phyloP scores from a whole-genome alignment of 345 rosid genomes.

The Citrus unshiu region DNA sequence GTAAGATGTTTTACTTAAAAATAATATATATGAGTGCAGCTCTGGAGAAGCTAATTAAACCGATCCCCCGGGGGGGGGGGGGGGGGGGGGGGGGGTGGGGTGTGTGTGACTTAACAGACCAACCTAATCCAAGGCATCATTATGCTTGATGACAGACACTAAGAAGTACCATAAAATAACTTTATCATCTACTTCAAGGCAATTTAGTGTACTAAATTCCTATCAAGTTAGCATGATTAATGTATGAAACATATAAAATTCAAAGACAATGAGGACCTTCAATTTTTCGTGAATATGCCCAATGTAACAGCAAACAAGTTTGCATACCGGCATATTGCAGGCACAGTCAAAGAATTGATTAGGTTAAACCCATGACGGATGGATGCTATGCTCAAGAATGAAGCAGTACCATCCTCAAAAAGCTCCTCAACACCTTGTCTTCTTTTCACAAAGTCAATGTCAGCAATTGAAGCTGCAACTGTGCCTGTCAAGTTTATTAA shows the following conservation, averaged over 20 bases:
- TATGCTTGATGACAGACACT: too few relatives aligned
- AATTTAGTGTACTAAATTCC: not conserved
- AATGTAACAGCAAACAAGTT: not conserved
- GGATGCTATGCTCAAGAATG: slow-evolving; percentile 88
- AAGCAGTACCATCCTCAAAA: slow-evolving; percentile 88
- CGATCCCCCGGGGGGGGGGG: not conserved
- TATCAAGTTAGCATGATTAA: not conserved
- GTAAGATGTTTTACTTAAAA: not conserved
- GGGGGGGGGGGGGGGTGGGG: too few relatives aligned
- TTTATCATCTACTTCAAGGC: not conserved
- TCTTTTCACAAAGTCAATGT: slow-evolving; percentile 87
- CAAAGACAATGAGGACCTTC: not conserved
- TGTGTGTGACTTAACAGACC: not conserved
- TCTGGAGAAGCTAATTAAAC: not conserved
- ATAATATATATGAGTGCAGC: not conserved
- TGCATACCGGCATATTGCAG: slow-evolving; percentile 65
- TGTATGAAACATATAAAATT: not conserved
- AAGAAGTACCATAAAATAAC: too few relatives aligned
- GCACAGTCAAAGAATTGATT: slow-evolving; percentile 62
- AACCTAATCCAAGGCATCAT: not conserved
- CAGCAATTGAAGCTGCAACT: slow-evolving; percentile 91
- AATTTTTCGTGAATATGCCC: not conserved
- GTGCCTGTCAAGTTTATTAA: slow-evolving; percentile 56
- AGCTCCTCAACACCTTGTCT: slow-evolving; percentile 79
- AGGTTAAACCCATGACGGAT: slow-evolving; percentile 71